Evolutionary conservation across 2,329 filamentous ascomycete species (phyloP).

Genomic region (Penicillium concentricum): DNA sequence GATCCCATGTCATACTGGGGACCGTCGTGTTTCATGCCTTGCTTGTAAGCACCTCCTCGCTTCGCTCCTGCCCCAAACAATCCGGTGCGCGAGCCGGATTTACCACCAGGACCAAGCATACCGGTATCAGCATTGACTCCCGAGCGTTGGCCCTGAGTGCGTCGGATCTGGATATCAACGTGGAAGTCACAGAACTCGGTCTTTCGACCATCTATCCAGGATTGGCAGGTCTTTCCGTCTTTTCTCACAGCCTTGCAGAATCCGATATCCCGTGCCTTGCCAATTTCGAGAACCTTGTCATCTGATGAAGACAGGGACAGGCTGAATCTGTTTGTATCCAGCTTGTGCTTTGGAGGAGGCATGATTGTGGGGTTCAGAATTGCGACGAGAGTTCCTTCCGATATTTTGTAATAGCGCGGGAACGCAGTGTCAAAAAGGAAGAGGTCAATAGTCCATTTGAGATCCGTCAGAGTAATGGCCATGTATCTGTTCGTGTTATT

Average conservation of each 20-base stretch:
- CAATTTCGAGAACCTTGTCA: slow-evolving; percentile 88
- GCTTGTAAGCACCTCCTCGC: slow-evolving; percentile 3
- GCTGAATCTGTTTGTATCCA: slow-evolving; percentile 80
- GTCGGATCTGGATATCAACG: slow-evolving; percentile 75
- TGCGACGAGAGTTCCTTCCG: slow-evolving; percentile 83
- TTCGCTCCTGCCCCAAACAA: slow-evolving; percentile 29
- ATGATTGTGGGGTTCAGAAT: slow-evolving; percentile 90
- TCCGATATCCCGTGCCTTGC: slow-evolving; percentile 77
- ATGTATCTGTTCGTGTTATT: slow-evolving; percentile 77
- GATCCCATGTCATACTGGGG: slow-evolving; percentile 42
- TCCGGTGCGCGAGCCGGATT: slow-evolving; percentile 45
- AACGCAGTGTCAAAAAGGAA: slow-evolving; percentile 92
- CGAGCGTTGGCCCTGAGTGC: slow-evolving; percentile 66
- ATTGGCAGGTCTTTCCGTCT: slow-evolving; percentile 75
- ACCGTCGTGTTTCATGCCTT: slow-evolving; percentile 36
- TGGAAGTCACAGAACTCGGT: slow-evolving; percentile 94
- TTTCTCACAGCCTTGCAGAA: slow-evolving; percentile 84
- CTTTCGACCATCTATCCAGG: slow-evolving; percentile 84
- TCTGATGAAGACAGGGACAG: slow-evolving; percentile 81
- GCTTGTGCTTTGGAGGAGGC: slow-evolving; percentile 73
- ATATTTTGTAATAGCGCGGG: slow-evolving; percentile 90
- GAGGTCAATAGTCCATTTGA: slow-evolving; percentile 87
- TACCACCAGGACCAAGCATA: slow-evolving; percentile 44
- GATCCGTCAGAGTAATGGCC: slow-evolving; percentile 81
- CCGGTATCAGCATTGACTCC: slow-evolving; percentile 73